Base-by-base conservation (phyloP, 2,329 filamentous ascomycete genomes). In the Diplodia mutila region DNA sequence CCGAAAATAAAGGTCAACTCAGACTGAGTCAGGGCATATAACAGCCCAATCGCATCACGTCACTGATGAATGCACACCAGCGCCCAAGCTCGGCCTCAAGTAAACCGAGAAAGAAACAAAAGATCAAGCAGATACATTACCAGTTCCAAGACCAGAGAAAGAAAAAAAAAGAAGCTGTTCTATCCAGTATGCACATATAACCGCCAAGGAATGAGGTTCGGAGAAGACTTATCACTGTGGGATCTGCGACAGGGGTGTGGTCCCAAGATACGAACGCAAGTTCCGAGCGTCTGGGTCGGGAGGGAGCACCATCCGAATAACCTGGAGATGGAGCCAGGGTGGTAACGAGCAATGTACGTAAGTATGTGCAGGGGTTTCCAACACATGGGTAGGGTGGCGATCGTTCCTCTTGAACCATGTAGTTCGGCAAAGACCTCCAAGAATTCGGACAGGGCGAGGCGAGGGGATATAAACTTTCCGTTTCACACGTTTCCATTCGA, bases 391-490 rank as follows among this genome's bases (percentile, higher is more conserved):
- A n/a, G 42, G 11, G n/a, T 46, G 42, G 42, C 42, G n/a, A 46
- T 46, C 42, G 18, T 46, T 46, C n/a, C n/a, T n/a, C 14, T 46
- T 4, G 42, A 34, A 34, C 11, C 32, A 11, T 34, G 32, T 11
- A 34, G 29, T 2, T 34, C 32, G 42, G 42, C 18, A n/a, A 9
- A 11, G 42, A 46, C n/a, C 18, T 21, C 14, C 12, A 46, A 46
- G 18, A 0, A 9, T 1, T 9, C 8, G 2, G 4, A n/a, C n/a
- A 46, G 18, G 7, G 18, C 2, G 18, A 12, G 7, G 18, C 2
- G 18, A 8, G 42, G 8, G 7, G 7, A 46, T 46, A 34, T 18
- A 21, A 9, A 29, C 29, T 9, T 21, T 1, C 0, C 42, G 21
- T 21, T 46, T 46, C 42, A 46, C 18, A 46, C 16, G 8, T 2